Base-by-base conservation (phyloP, 805 yeast genomes). In the Peterozyma xylosa region DNA sequence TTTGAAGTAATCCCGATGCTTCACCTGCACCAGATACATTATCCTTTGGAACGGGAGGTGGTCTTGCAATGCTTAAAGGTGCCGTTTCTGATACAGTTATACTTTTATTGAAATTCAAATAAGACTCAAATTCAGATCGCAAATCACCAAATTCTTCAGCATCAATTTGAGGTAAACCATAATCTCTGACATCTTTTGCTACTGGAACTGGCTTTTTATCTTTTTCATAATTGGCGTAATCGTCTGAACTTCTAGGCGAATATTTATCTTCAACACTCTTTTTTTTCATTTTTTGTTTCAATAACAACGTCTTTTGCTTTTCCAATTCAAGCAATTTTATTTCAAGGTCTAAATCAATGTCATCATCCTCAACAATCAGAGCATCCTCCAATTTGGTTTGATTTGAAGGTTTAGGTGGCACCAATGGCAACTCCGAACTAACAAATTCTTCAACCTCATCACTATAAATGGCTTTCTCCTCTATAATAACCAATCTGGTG, bases 401-500 rank as follows among this genome's bases (percentile, higher is more conserved):
- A 21, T 21, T 21, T 21, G 27, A 7, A 4, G 27, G 7, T 21
- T 32, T 32, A 13, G 34, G 34, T 32, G 34, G 33, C 30, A 47
- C 32, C 11, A 45, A 37, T 13, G 50, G 45, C 1, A 45, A 37
- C n/a, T 37, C 42, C 11, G 42, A 30, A 9, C 30, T 14, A 17
- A 9, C n/a, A 13, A 30, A 11, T 14, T 30, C 30, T 27, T 42
- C 42, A 15, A 16, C 2, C 13, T 27, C 17, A 3, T 33, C 30
- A 32, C 34, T 14, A 32, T 32, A 11, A 32, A 32, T 10, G 15
- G 9, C 34, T 13, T 32, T 32, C 15, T 86, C 95, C 49, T 86
- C 84, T 15, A 86, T 68, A 13, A 84, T 74, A 21, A 85, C 73
- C 93, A 93, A 86, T 60, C 84, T 85, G 51, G 76, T 80, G 53